Evolutionary conservation across 441 rosid genomes (phyloP).

Genomic region (Macaranga tanarius): DNA sequence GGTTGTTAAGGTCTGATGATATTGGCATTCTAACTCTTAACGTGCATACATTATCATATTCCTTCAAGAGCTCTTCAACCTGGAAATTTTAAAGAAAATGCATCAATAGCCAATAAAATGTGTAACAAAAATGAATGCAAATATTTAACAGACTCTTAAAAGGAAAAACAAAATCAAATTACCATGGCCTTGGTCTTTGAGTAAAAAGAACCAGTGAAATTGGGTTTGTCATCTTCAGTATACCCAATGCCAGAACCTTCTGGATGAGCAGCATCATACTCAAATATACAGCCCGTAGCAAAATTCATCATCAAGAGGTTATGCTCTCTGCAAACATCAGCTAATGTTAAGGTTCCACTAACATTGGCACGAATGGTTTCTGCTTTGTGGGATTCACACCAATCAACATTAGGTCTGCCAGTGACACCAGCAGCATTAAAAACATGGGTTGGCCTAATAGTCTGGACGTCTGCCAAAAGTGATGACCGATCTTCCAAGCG

Average conservation of each 20-base stretch:
- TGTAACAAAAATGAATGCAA: neutral
- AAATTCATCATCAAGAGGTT: slow-evolving; percentile 69
- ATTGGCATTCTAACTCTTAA: slow-evolving; percentile 88
- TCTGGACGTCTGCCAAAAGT: slow-evolving; percentile 60
- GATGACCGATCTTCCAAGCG: slow-evolving; percentile 66
- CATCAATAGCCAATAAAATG: neutral
- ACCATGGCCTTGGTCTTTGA: slow-evolving; percentile 90
- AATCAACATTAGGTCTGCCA: slow-evolving; percentile 88
- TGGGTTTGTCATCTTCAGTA: slow-evolving; percentile 78
- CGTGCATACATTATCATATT: slow-evolving; percentile 84
- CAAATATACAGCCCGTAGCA: slow-evolving; percentile 90
- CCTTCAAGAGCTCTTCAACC: slow-evolving; percentile 84
- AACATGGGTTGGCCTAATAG: slow-evolving; percentile 72
- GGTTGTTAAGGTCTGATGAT: slow-evolving; percentile 79
- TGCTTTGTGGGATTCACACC: slow-evolving; percentile 87
- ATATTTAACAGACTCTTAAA: neutral
- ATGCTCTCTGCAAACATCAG: slow-evolving; percentile 77
- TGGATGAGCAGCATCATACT: slow-evolving; percentile 75
- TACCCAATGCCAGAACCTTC: slow-evolving; percentile 81
- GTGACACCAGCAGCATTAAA: slow-evolving; percentile 93
- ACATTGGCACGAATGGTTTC: slow-evolving; percentile 81
- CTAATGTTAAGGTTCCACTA: slow-evolving; percentile 77
- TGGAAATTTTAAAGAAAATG: slow-evolving; percentile 23
- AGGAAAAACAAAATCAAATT: neutral
- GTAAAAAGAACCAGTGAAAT: slow-evolving; percentile 76